A percentile compares a stretch with the other conserved stretches of the same genome.
These are phyloP conservation scores for Amphicarpaea edgeworthii DNA, from an alignment of 306 rosid species.

Conservation along the genomic window DNA sequence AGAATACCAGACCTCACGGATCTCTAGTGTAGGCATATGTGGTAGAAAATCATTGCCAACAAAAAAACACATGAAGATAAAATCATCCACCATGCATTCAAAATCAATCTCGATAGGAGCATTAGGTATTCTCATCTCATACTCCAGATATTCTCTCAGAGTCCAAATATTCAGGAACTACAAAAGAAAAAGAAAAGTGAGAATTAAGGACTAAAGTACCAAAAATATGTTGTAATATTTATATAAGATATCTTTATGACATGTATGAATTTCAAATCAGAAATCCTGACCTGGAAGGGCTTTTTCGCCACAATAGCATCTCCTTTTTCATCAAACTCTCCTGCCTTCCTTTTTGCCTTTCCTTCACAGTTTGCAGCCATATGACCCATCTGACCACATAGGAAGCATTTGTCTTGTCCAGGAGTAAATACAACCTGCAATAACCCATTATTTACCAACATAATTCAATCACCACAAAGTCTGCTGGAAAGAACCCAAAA, in stretches of 20 bases:
- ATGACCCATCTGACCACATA: constrained; percentile 98
- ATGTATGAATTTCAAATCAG: constrained; percentile 3
- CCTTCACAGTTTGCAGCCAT: constrained; percentile 89
- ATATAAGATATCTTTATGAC: background rate
- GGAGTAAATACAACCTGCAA: constrained; percentile 90
- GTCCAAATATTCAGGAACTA: constrained; percentile 97
- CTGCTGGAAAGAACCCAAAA: constrained; percentile 34
- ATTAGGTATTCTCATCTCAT: constrained; percentile 81
- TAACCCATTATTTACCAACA: constrained; percentile 40
- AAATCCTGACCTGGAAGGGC: constrained; percentile 81
- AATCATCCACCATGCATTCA: constrained; percentile 93
- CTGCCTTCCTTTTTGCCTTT: constrained; percentile 82
- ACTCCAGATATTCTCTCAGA: constrained; percentile 91
- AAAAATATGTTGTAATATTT: background rate
- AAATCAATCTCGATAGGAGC: constrained; percentile 74
- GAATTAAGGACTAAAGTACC: constrained; percentile 3
- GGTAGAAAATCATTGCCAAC: constrained; percentile 99
- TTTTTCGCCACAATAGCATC: constrained; percentile 70
- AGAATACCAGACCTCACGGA: constrained; percentile 79
- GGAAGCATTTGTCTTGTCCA: constrained; percentile 95
- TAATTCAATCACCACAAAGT: constrained; percentile 22
- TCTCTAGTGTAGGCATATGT: constrained; percentile 97
- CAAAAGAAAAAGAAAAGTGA: constrained; percentile 36
- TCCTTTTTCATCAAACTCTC: constrained; percentile 91
- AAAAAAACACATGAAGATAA: constrained; percentile 93